Evolutionary conservation across 2,329 filamentous ascomycete genomes (phyloP).

Genomic region (Thelonectria olida): DNA sequence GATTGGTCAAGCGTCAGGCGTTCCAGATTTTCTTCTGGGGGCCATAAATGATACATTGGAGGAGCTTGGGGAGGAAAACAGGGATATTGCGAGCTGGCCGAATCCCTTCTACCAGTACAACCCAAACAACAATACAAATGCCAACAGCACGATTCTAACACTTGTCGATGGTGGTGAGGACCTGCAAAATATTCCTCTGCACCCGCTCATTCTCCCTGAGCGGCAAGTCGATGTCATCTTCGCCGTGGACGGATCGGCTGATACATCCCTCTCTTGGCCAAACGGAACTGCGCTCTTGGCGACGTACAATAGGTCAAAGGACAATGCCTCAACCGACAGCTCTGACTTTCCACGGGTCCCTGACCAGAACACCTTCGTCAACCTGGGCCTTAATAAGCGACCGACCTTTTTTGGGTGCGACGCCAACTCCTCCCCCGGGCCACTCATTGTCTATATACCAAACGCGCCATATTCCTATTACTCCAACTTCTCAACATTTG

Average conservation of each 20-base stretch:
- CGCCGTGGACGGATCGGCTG: constrained; percentile 80
- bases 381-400: constrained; percentile 75
- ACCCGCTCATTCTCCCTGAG: constrained; percentile 77
- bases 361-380: constrained; percentile 80
- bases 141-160: constrained; percentile 65
- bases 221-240: constrained; percentile 83
- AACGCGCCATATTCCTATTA: constrained; percentile 78
- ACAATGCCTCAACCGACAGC: constrained; percentile 64
- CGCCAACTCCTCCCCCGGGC: constrained; percentile 51
- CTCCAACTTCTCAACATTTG: constrained; percentile 80
- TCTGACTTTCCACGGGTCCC: constrained; percentile 79
- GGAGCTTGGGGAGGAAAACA: constrained; percentile 63
- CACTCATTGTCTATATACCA: constrained; percentile 83
- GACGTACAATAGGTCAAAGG: constrained; percentile 74
- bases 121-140: constrained; percentile 65
- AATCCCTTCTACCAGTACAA: constrained; percentile 80
- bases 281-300: constrained; percentile 80
- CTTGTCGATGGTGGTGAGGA: constrained; percentile 84
- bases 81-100: constrained; percentile 80
- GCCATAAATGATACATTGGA: constrained; percentile 62
- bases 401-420: constrained; percentile 87
- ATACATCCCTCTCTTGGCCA: constrained; percentile 75
- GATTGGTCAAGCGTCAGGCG: constrained; percentile 48
- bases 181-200: constrained; percentile 80
- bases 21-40: constrained; percentile 59